Evolutionary conservation across 495 filamentous ascomycete species (phyloP), one percentile per base, ranked within the genome.

Genomic region (Penicillium dipodomyicola): DNA sequence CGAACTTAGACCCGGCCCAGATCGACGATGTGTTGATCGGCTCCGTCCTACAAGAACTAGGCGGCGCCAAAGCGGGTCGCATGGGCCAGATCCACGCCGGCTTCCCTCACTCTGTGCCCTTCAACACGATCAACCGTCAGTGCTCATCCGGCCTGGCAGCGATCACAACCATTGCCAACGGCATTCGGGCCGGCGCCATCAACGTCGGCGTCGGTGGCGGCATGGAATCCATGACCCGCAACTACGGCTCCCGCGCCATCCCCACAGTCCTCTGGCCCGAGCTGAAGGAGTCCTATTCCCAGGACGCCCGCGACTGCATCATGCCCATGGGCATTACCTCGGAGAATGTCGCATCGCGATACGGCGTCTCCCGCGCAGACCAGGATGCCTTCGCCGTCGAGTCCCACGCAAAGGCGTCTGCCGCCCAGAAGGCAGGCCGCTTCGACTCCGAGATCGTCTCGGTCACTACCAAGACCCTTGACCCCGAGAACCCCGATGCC

Each of bases 281-380:
- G 44, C 70, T 96, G 54, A 83, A 77, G 62, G 80, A 88, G 3
- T 84, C 77, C 2, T 67, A 67, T 8, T 83, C 83, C 7, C 77
- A 87, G 69, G 88, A 94, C 54, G 87, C 89, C 8, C 68, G 80
- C 39, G 92, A 96, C 67, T 96, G 92, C 64, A 85, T 96, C 64
- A 94, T 95, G 92, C 84, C 84, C 53, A 97, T 97, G 92, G 92
- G 92, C 1, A 65, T 93, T 42, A 97, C 92, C n/a, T 84, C 83
- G 23, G 92, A 97, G 79, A 96, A 96, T 62, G 91, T 97, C 10
- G 90, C 92, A 0, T 72, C 75, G 58, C 76, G 92, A 47, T 92
- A 96, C 61, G 83, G 83, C 5, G 80, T 97, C n/a, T 76, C 70
- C 10, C 71, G 92, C 19, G 77, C 70, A 5, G 91, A 92, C 57